Conservation (phyloP, 208 protist genomes). For the Acanthamoeba divionensis region DNA sequence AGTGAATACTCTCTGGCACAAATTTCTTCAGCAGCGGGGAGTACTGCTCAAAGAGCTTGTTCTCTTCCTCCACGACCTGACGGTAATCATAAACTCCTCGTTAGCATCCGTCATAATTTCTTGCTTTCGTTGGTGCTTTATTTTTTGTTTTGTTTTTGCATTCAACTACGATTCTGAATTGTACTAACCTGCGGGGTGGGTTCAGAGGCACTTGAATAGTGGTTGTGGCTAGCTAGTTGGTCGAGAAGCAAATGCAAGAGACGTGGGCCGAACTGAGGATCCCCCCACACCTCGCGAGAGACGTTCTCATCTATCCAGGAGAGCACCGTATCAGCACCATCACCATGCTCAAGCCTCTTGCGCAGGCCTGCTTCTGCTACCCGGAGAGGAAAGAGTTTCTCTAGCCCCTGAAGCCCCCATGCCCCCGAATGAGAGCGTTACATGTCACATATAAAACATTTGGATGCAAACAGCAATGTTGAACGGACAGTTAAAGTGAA, state of each 20-base stretch:
- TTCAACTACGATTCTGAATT: no score
- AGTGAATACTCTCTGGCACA: neutral
- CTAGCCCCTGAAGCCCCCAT: neutral
- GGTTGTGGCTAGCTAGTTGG: no score
- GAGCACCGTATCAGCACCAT: neutral
- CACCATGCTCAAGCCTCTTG: neutral
- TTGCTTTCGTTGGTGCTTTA: no score
- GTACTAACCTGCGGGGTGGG: no score
- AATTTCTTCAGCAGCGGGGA: neutral
- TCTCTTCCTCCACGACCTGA: neutral
- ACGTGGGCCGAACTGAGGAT: neutral
- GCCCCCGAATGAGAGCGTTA: neutral
- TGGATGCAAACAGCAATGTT: no score
- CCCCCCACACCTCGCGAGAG: neutral
- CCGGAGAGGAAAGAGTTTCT: neutral
- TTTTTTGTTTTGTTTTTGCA: no score
- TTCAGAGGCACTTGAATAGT: no score
- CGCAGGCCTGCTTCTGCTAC: neutral
- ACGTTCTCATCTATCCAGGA: neutral
- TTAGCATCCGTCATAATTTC: no score
- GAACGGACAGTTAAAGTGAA: neutral
- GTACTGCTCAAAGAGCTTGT: conserved; percentile 29
- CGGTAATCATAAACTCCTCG: neutral
- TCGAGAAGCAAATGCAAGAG: neutral
- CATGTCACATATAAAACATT: no score